phyloP scores from a whole-genome alignment of 805 yeast species.

The Candida arabinofermentans region DNA sequence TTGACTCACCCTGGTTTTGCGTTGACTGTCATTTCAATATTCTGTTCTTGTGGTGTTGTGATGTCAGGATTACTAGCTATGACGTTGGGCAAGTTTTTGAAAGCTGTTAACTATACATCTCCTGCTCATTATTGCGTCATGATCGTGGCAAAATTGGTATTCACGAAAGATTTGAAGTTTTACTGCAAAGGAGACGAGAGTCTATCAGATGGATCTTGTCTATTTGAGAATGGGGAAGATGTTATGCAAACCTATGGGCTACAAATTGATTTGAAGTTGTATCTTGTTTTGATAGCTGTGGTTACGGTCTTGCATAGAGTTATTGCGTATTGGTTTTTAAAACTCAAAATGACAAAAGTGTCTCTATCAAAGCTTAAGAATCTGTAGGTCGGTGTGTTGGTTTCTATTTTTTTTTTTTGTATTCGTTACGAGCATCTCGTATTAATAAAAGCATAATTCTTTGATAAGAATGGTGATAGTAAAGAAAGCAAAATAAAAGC shows the following conservation, averaged over 20 bases:
- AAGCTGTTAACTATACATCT: conserved; percentile 69
- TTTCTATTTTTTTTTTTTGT: too few relatives aligned
- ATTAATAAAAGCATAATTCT: too few relatives aligned
- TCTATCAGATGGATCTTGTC: conserved; percentile 38
- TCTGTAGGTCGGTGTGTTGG: too few relatives aligned
- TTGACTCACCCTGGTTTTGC: conserved; percentile 79
- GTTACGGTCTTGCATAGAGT: conserved; percentile 40
- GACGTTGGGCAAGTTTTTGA: conserved; percentile 64
- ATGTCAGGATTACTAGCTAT: conserved; percentile 86
- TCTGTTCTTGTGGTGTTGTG: conserved; percentile 67
- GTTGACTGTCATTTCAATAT: conserved; percentile 62
- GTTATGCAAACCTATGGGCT: conserved; percentile 54
- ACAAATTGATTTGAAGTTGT: conserved; percentile 32
- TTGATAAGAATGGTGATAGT: too few relatives aligned
- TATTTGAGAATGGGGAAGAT: conserved; percentile 47
- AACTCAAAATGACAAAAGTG: conserved; percentile 21
- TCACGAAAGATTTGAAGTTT: conserved; percentile 45
- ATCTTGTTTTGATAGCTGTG: conserved; percentile 37
- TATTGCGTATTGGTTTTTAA: conserved; percentile 31
- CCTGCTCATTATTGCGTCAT: conserved; percentile 74
- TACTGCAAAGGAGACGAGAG: conserved; percentile 37
- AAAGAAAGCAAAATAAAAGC: too few relatives aligned
- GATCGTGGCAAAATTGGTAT: conserved; percentile 55
- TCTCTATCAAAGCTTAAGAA: conserved; percentile 8
- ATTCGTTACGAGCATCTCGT: too few relatives aligned